Percentiles rank a stretch among this genome's conserved stretches.
These are phyloP conservation scores for Casuarina equisetifolia DNA, from an alignment of 306 rosid genomes.

Conservation along the genomic window DNA sequence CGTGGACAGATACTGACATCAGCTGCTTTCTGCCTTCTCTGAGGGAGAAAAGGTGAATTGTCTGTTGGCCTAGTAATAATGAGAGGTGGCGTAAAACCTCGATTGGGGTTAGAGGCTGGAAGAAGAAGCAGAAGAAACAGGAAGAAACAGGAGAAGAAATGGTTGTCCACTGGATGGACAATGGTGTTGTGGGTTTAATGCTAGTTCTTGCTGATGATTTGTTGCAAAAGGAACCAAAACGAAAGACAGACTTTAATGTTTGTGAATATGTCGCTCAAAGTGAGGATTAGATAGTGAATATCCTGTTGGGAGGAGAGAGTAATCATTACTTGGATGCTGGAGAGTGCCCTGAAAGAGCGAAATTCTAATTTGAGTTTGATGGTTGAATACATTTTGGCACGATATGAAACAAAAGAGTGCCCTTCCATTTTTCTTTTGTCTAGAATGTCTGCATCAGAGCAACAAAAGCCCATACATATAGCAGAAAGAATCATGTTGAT, in stretches of 20 bases:
- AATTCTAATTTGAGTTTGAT: background rate
- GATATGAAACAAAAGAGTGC: background rate
- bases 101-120: background rate
- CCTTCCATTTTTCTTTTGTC: too few relatives aligned
- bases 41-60: too few relatives aligned
- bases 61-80: background rate
- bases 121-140: too few relatives aligned
- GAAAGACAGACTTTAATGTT: too few relatives aligned
- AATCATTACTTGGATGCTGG: too few relatives aligned
- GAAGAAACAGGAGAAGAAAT: background rate
- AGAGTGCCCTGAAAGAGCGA: background rate
- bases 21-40: background rate
- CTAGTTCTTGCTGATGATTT: background rate
- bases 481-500: too few relatives aligned
- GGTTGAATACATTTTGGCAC: background rate
- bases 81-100: background rate
- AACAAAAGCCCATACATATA: too few relatives aligned
- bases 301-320: background rate
- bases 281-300: background rate
- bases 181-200: background rate
- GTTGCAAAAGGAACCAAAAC: too few relatives aligned
- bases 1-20: background rate
- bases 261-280: background rate
- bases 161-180: background rate
- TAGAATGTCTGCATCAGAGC: too few relatives aligned